These are phyloP conservation scores for Aspergillus brunneoviolaceus DNA, from an alignment of 2,329 filamentous ascomycete species.

Conservation along the genomic window DNA sequence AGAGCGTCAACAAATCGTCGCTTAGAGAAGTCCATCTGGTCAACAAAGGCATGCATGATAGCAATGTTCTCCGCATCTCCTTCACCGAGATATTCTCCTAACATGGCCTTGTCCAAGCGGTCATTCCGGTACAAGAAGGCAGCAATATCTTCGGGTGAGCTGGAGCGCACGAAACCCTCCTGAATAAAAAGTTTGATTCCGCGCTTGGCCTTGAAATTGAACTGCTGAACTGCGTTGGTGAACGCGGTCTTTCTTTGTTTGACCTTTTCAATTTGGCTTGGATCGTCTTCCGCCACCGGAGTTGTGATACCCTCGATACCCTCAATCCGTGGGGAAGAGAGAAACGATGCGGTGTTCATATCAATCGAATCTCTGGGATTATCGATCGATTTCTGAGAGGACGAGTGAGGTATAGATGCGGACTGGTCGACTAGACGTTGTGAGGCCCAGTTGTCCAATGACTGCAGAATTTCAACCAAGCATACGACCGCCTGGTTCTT, in stretches of 20 bases:
- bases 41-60: conserved; percentile 98
- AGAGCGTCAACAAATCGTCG: conserved; percentile 90
- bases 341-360: conserved; percentile 52
- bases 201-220: conserved; percentile 97
- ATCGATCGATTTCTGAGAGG: conserved; percentile 55
- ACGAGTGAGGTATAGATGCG: conserved; percentile 47
- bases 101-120: conserved; percentile 81
- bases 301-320: conserved; percentile 58
- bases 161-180: conserved; percentile 82
- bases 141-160: conserved; percentile 78
- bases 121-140: conserved; percentile 79
- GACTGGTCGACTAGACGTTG: conserved; percentile 61
- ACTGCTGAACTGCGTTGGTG: conserved; percentile 81
- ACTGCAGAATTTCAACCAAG: conserved; percentile 82
- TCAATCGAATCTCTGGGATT: conserved; percentile 75
- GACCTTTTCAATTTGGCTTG: conserved; percentile 87
- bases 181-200: conserved; percentile 81
- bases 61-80: conserved; percentile 91
- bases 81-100: conserved; percentile 93
- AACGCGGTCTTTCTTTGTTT: conserved; percentile 93
- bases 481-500: conserved; percentile 88
- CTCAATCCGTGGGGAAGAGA: conserved; percentile 61
- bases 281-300: conserved; percentile 79
- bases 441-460: conserved; percentile 88
- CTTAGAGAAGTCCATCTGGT: conserved; percentile 89